Base-by-base conservation (phyloP, 345 rosid species). In the Toxicodendron radicans region DNA sequence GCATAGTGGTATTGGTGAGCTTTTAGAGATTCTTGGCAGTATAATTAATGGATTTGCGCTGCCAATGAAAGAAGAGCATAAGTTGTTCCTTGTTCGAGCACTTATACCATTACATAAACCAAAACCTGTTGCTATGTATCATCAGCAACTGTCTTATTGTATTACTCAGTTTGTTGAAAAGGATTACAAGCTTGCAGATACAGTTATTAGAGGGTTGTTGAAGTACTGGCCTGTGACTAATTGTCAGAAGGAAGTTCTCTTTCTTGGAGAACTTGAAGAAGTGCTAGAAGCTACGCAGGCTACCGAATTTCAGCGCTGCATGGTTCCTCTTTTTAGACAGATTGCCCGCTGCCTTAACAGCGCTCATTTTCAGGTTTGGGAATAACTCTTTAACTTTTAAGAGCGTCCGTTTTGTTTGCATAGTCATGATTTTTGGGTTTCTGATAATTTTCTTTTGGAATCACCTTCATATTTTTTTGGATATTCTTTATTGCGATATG, bases 31-130 rank as follows among this genome's bases (percentile, higher is more conserved):
- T 79, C 79, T 93, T 45, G 97, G 97, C 72, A 93, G 98, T 82
- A 91, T 93, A 62, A 87, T 91, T 21, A 93, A 93, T 78, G 98
- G 98, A 33, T 93, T 93, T 83, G 98, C 98, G 0, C 74, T 93
- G 83, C 98, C 98, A 0, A 93, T 93, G 98, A 93, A 93, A 71
- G 95, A 91, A 80, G 98, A 93, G 78, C 98, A 93, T 65, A 93
- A 93, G 82, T 67, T 93, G 48, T 93, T 93, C 71, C 89, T 93
- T 83, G 89, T 90, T 21, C 85, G 97, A 83, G 98, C 91, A 10
- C 90, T 93, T 85, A 84, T 93, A 64, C 98, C 98, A 5, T 73
- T 93, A 80, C 98, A 93, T 79, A 93, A 93, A 81, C 98, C 98
- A 0, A 91, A 93, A 73, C 80, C 89, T 0, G 74, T 91, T 7